phyloP scores from a whole-genome alignment of 2,329 filamentous ascomycete genomes.

The Akanthomyces muscarius region DNA sequence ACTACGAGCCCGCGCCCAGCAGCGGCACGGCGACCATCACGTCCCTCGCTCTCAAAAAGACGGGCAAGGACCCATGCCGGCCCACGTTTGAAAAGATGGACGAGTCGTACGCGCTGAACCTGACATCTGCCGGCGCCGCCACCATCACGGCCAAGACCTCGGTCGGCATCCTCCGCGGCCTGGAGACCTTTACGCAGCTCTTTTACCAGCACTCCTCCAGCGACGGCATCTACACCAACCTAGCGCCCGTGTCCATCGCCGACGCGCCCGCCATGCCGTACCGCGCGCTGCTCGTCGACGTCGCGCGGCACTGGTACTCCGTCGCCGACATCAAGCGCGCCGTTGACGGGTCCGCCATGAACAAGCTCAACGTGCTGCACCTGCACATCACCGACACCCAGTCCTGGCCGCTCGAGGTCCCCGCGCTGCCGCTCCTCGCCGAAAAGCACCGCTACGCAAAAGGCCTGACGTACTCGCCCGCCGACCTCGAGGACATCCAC shows the following conservation, averaged over 20 bases:
- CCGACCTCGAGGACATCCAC: constrained; percentile 63
- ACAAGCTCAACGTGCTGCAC: constrained; percentile 80
- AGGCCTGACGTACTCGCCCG: constrained; percentile 63
- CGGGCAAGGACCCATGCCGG: constrained; percentile 42
- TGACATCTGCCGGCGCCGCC: constrained; percentile 56
- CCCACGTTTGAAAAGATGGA: constrained; percentile 61
- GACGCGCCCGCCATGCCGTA: constrained; percentile 73
- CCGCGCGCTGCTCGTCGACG: constrained; percentile 76
- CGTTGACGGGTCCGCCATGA: constrained; percentile 72
- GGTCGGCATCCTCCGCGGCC: constrained; percentile 63
- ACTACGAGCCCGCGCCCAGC: constrained; percentile 51
- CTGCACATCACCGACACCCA: constrained; percentile 82
- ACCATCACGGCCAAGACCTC: constrained; percentile 62
- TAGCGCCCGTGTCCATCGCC: constrained; percentile 66
- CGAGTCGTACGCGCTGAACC: constrained; percentile 68
- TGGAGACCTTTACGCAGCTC: constrained; percentile 74
- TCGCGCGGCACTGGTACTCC: constrained; percentile 67
- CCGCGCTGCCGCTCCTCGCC: constrained; percentile 57
- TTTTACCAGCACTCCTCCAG: constrained; percentile 68
- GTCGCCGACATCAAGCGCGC: constrained; percentile 65
- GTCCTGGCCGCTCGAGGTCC: constrained; percentile 80
- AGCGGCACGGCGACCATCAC: constrained; percentile 41
- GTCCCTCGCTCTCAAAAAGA: constrained; percentile 60
- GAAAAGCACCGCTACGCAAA: constrained; percentile 68
- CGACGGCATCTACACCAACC: constrained; percentile 59